Evolutionary conservation across 2,329 filamentous ascomycete genomes (phyloP), one percentile per base, ranked within the genome.

Genomic region (Penicillium sp.): DNA sequence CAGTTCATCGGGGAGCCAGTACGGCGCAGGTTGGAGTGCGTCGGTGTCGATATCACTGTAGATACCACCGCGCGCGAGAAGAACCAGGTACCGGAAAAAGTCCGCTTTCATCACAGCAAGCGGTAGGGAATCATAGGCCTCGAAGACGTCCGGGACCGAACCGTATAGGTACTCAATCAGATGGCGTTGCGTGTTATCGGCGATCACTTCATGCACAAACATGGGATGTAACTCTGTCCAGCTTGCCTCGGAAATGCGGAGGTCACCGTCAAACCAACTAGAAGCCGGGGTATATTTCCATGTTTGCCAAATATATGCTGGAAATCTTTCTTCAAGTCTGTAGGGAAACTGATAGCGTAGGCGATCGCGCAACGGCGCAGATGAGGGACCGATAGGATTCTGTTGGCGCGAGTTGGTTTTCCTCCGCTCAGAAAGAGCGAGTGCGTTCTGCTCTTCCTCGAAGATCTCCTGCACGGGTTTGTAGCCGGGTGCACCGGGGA

Each of bases 261-360:
- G 89, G 13, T 72, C 68, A 45, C 82, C 78, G 8, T 66, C 67
- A 60, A 98, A 98, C 45, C 85, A 74, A 34, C 78, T 73, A 14
- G 86, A 84, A 1, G 81, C 76, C 0, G 90, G 89, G 1, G 80
- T 85, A 57, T 79, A 82, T 65, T 93, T 95, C 92, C 92, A 98
- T 10, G 92, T 98, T 73, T 98, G 92, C 92, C 92, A 98, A 59
- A 98, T 93, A 71, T 95, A 96, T 39, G 88, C 89, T 2, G 92
- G 92, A 64, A 96, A 96, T 64, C 90, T 94, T 52, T 74, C 67
- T 57, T 88, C 80, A 46, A 90, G 74, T 57, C 95, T 85, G 72
- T 96, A 98, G 13, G 89, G 87, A 65, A 92, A 96, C 54, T 93
- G 85, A 70, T 94, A 95, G 35, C 82, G 82, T 40, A 98, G 78